Evolutionary conservation across 78 protist species (phyloP), one percentile per base, ranked within the genome.

Genomic region (Anaeramoeba flamelloides): DNA sequence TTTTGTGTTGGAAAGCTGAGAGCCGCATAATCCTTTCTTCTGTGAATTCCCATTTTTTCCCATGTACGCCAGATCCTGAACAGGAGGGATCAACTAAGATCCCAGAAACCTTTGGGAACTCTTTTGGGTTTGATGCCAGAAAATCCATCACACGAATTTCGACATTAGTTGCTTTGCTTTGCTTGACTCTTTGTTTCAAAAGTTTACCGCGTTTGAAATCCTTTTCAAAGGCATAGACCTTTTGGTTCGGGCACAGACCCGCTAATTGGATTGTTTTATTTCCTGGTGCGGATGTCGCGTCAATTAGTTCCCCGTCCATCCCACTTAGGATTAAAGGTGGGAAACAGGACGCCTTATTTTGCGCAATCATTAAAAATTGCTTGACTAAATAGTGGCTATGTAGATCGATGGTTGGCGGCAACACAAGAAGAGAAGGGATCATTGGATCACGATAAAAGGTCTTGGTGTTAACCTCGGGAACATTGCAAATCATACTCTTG

Each of bases 221-320:
- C 30, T 0, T 3, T 36, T 87, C 89, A 3, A 83, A 84, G n/a
- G 89, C 89, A 2, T 39, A 4, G 12, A 84, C 2, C 26, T 78
- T 32, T 40, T 12, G 1, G 0, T 36, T 37, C 36, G 2, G 2
- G 33, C 30, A 2, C 2, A 83, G 2, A 26, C 76, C 80, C 0
- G 86, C 80, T 0, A 84, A 17, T 22, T 40, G 76, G 40, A 77
- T 85, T 32, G 88, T 85, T 81, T 85, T 85, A 31, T 80, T 81
- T 4, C 88, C 88, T 22, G 91, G 91, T 1, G 91, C 91, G 2
- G 91, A 84, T 77, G 90, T 86, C 0, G 81, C 87, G n/a, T n/a
- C n/a, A n/a, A n/a, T n/a, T n/a, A n/a, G n/a, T n/a, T n/a, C n/a
- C n/a, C n/a, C n/a, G n/a, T n/a, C n/a, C n/a, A n/a, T n/a, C n/a